Base-by-base conservation (phyloP, 2,329 filamentous ascomycete species). In the Didymella keratinophila region DNA sequence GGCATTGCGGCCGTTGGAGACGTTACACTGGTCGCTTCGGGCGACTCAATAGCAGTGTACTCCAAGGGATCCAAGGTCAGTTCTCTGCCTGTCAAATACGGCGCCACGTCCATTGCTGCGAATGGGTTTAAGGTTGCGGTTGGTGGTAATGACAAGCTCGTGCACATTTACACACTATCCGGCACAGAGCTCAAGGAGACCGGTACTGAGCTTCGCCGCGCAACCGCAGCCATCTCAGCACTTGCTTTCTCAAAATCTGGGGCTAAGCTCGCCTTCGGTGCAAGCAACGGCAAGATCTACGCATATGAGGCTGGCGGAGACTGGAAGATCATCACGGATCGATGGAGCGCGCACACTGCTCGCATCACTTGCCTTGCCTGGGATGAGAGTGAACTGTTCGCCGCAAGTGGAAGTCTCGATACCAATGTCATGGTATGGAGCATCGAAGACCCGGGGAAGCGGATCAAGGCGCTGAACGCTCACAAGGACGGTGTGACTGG, bases 401-500 rank as follows among this genome's bases (percentile, higher is more conserved):
- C 93, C 2, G 92, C 87, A 20, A 96, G 91, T 74, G 94, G 93
- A 12, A 89, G 87, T 44, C 80, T 99, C 48, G 95, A 99, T 75
- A 97, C 94, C 0, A 93, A 96, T 71, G 85, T 99, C 20, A 93
- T 92, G 74, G 88, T 97, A 28, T 99, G 95, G 92, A 97, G 92
- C 75, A 78, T 97, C 55, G 80, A 82, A 42, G 91, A 92, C 73
- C 94, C 94, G 0, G 93, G 92, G 2, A 91, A 91, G 77, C 86
- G 94, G 66, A 86, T 96, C 66, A 94, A 95, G 81, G 89, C 88
- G 14, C 79, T 87, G 21, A 96, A 97, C 72, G 93, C 94, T 48
- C 95, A 99, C 80, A 97, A 97, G 80, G 95, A 98, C 72, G 95
- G 95, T 10, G 93, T 98, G 18, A 92, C 90, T 66, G 94, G 91